Evolutionary conservation across 345 rosid species (phyloP), one percentile per base, ranked within the genome.

Genomic region (Raphanus raphanistrum): DNA sequence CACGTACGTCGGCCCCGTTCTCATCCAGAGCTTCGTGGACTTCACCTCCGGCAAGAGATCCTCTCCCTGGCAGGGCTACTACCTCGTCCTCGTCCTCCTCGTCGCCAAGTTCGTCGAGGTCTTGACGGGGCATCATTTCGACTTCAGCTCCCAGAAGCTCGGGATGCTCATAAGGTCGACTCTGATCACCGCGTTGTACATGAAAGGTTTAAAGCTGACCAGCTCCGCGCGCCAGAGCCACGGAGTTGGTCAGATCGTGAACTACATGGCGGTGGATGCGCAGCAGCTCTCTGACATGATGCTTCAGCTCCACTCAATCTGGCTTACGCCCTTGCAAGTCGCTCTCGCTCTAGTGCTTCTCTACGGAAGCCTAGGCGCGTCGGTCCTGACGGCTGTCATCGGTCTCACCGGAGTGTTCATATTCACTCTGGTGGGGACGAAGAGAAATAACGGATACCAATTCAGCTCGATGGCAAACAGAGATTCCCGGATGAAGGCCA

Each of bases 251-350:
- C 98, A 92, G 80, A 94, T 92, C 57, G 98, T 94, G 75, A 94
- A 94, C 72, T 94, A 94, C 85, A 94, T 94, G 98, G 93, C 98
- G 28, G 97, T 94, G 3, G 98, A 94, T 70, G 97, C 97, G 1
- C 98, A 94, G 16, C 98, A 94, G 80, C 93, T 94, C 64, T 92
- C 97, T 13, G 98, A 94, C 66, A 92, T 94, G 97, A 94, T 94
- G 93, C 66, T 92, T 28, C 98, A 92, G 87, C 86, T 94, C 58
- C 98, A 94, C 79, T 75, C 95, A n/a, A 79, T 92, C 48, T 94
- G 98, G 98, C 79, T 92, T 70, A 94, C 89, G 90, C 97, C 97
- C 8, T 61, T 94, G 70, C 97, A 94, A 70, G 85, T 89, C 26
- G 31, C 82, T 45, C 88, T 88, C 13, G 98, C 92, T 1, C 36